Percentiles rank a stretch among this genome's conserved stretches.
These are phyloP conservation scores for Crinitomyces ghanaensis DNA, from an alignment of 805 yeast species.

Conservation along the genomic window DNA sequence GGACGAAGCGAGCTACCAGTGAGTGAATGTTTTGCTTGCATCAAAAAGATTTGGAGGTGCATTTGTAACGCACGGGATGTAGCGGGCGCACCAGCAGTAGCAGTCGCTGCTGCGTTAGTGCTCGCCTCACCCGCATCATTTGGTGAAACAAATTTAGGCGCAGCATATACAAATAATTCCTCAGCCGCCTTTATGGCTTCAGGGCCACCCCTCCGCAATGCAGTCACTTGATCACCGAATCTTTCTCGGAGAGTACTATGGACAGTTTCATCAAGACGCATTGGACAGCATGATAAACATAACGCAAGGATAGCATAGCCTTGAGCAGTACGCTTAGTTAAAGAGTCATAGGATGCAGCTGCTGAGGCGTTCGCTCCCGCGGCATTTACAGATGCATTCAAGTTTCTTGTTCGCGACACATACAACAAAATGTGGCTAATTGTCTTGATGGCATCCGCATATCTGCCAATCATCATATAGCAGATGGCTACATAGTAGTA, in stretches of 20 bases:
- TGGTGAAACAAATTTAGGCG: constrained; percentile 38
- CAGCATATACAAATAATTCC: constrained; percentile 36
- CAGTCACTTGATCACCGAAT: constrained; percentile 35
- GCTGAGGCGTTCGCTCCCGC: too few relatives aligned
- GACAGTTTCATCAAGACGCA: constrained; percentile 35
- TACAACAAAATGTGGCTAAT: constrained; percentile 37
- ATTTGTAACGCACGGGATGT: constrained; percentile 32
- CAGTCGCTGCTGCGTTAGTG: too few relatives aligned
- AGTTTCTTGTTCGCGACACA: constrained; percentile 36
- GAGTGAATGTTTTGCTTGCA: constrained; percentile 29
- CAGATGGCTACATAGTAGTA: constrained; percentile 42
- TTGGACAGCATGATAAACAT: constrained; percentile 35
- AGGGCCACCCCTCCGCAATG: constrained; percentile 34
- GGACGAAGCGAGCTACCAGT: constrained; percentile 33
- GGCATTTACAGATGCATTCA: constrained; percentile 30
- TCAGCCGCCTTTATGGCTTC: constrained; percentile 32
- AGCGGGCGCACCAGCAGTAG: too few relatives aligned
- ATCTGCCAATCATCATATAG: constrained; percentile 39
- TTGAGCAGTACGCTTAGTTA: constrained; percentile 39
- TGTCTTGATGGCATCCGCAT: constrained; percentile 39
- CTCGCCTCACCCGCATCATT: too few relatives aligned
- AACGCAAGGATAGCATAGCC: constrained; percentile 40
- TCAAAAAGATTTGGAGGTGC: constrained; percentile 35
- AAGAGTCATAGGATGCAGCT: constrained; percentile 37
- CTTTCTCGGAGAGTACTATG: constrained; percentile 36